phyloP scores from a whole-genome alignment of 2,329 filamentous ascomycete genomes.

The Keithomyces neogunnii region DNA sequence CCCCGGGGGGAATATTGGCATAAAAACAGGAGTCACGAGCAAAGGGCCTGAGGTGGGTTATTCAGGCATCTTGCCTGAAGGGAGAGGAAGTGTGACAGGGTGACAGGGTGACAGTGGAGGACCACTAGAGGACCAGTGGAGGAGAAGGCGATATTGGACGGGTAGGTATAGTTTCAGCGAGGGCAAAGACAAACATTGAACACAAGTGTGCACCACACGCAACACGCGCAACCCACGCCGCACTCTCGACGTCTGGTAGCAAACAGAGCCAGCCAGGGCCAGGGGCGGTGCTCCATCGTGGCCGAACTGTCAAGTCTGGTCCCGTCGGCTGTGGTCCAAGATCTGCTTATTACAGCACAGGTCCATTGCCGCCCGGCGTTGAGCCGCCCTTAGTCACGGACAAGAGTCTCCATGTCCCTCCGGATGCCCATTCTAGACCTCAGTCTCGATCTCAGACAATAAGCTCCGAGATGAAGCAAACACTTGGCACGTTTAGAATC shows the following conservation, averaged over 20 bases:
- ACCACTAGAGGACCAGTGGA: too few relatives aligned
- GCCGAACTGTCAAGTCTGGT: too few relatives aligned
- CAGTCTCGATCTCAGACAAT: too few relatives aligned
- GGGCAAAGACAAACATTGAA: background rate
- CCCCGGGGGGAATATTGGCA: constrained; percentile 1
- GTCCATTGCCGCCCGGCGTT: too few relatives aligned
- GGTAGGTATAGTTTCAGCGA: background rate
- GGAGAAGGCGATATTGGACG: background rate
- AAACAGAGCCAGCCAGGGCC: background rate
- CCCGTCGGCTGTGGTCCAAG: too few relatives aligned
- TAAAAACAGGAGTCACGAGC: background rate
- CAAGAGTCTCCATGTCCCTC: too few relatives aligned
- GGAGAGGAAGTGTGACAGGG: background rate
- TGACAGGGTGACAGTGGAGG: background rate
- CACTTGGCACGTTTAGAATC: too few relatives aligned
- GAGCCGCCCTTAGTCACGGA: too few relatives aligned
- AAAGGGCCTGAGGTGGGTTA: background rate
- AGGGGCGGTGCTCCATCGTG: too few relatives aligned
- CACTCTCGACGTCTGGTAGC: background rate
- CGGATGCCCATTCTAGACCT: too few relatives aligned
- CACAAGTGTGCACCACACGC: background rate
- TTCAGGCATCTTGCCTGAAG: background rate
- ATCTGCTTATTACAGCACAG: too few relatives aligned
- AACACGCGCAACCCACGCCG: background rate
- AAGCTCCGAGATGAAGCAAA: too few relatives aligned